Conservation (phyloP, 2,329 filamentous ascomycete species). For the Claviceps digitariae region DNA sequence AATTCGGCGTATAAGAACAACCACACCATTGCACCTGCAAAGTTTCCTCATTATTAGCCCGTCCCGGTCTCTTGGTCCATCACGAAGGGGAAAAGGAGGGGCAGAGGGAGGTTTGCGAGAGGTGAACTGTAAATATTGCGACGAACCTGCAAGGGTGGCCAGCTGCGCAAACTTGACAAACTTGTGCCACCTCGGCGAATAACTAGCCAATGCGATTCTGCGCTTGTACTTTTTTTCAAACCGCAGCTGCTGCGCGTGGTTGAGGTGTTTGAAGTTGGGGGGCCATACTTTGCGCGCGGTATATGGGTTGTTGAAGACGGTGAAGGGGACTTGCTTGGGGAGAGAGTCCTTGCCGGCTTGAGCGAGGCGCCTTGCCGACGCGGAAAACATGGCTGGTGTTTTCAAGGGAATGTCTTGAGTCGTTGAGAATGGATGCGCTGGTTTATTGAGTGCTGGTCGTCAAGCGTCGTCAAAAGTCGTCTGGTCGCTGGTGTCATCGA, state of each 20-base stretch:
- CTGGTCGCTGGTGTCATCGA: too few species aligned
- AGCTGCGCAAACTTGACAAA: slow-evolving; percentile 52
- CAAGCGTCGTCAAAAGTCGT: too few species aligned
- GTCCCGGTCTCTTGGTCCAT: background rate
- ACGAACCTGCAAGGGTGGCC: slow-evolving; percentile 40
- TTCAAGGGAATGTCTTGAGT: background rate
- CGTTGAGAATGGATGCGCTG: background rate
- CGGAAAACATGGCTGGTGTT: slow-evolving; percentile 20
- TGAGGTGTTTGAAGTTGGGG: slow-evolving; percentile 58
- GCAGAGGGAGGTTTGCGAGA: background rate
- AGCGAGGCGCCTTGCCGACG: slow-evolving; percentile 20
- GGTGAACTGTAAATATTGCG: slow-evolving; percentile 34
- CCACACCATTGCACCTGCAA: slow-evolving; percentile 22
- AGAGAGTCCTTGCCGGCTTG: slow-evolving; percentile 16
- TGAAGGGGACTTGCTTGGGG: slow-evolving; percentile 15
- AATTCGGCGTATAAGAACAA: slow-evolving; percentile 29
- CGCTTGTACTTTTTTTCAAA: slow-evolving; percentile 71
- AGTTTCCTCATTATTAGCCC: background rate
- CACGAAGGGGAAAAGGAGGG: background rate
- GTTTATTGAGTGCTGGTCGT: background rate
- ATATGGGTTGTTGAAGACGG: slow-evolving; percentile 41
- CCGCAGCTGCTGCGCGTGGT: slow-evolving; percentile 58
- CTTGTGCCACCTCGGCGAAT: slow-evolving; percentile 51
- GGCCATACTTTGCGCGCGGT: slow-evolving; percentile 63
- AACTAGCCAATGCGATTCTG: slow-evolving; percentile 46